phyloP scores from a whole-genome alignment of 805 yeast genomes.

The Starmerella gropengiesseri region DNA sequence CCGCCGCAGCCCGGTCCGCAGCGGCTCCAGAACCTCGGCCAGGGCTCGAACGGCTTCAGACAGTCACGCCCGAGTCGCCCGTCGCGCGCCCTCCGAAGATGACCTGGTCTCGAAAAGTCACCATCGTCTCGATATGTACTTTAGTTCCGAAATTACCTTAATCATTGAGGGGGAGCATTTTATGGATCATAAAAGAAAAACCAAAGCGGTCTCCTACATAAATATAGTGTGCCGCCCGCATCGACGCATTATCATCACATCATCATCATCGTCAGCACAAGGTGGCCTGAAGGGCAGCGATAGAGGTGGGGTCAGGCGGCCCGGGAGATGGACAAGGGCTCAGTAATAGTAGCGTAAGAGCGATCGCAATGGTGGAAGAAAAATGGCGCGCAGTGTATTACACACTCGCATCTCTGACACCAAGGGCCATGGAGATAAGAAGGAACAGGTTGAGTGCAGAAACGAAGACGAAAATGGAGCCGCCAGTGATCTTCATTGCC shows the following conservation, averaged over 20 bases:
- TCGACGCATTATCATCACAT: too few relatives aligned
- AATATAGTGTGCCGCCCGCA: too few relatives aligned
- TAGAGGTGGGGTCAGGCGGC: too few relatives aligned
- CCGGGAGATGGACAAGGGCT: too few relatives aligned
- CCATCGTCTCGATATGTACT: too few relatives aligned
- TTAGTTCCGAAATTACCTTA: too few relatives aligned
- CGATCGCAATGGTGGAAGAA: too few relatives aligned
- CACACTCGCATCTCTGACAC: constrained; percentile 17
- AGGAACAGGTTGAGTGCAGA: constrained; percentile 62
- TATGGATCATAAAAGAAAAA: not conserved
- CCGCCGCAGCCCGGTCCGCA: constrained; percentile 6
- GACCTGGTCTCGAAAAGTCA: too few relatives aligned
- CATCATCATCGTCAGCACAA: too few relatives aligned
- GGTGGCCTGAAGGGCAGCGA: too few relatives aligned
- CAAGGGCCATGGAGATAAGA: constrained; percentile 30
- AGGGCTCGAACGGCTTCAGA: not conserved
- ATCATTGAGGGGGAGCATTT: not conserved
- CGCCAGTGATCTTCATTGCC: constrained; percentile 42
- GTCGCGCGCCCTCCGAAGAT: not conserved
- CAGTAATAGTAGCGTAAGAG: too few relatives aligned
- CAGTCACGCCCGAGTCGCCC: constrained; percentile 2
- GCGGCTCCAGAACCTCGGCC: constrained; percentile 11
- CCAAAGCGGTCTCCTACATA: not conserved
- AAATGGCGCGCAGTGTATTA: constrained; percentile 3
- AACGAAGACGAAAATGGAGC: constrained; percentile 58